phyloP scores from a whole-genome alignment of 2,329 filamentous ascomycete species.

The Gnomoniopsis smithogilvyi region DNA sequence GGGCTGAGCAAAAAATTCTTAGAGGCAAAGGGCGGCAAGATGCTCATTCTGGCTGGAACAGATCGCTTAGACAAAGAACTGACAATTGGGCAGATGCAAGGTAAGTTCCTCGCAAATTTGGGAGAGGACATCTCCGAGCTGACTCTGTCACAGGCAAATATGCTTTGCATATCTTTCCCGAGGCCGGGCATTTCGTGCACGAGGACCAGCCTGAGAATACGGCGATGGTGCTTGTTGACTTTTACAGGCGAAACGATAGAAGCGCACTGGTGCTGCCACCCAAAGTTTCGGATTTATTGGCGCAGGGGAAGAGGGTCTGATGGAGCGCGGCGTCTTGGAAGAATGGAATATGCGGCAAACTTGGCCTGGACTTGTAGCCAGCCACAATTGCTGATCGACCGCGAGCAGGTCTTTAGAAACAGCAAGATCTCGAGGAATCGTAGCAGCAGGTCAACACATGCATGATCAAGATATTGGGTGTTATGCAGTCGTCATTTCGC shows the following conservation, averaged over 20 bases:
- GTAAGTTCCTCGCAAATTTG: slow-evolving; percentile 38
- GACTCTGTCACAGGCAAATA: slow-evolving; percentile 67
- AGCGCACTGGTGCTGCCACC: slow-evolving; percentile 82
- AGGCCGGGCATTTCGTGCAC: slow-evolving; percentile 95
- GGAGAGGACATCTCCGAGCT: slow-evolving; percentile 7
- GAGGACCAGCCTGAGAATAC: slow-evolving; percentile 92
- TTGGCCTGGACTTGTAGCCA: not conserved
- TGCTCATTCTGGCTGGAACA: slow-evolving; percentile 82
- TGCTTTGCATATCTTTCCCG: slow-evolving; percentile 88
- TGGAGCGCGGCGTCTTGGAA: not conserved
- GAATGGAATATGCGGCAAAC: not conserved
- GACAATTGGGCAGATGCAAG: slow-evolving; percentile 97
- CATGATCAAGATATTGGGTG: not conserved
- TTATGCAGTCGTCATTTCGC: not conserved
- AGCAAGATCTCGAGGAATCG: not conserved
- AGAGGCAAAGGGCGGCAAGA: slow-evolving; percentile 74
- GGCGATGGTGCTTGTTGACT: slow-evolving; percentile 80
- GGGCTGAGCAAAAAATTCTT: slow-evolving; percentile 89
- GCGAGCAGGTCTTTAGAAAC: not conserved
- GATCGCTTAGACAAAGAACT: slow-evolving; percentile 87
- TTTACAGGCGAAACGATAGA: slow-evolving; percentile 87
- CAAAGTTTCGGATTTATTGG: slow-evolving; percentile 76
- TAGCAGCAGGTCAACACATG: not conserved
- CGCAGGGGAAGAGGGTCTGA: slow-evolving; percentile 58
- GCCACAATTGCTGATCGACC: not conserved